A percentile compares a stretch with the other conserved stretches of the same genome.
Conservation (phyloP, 345 rosid genomes). For the Laguncularia racemosa region DNA sequence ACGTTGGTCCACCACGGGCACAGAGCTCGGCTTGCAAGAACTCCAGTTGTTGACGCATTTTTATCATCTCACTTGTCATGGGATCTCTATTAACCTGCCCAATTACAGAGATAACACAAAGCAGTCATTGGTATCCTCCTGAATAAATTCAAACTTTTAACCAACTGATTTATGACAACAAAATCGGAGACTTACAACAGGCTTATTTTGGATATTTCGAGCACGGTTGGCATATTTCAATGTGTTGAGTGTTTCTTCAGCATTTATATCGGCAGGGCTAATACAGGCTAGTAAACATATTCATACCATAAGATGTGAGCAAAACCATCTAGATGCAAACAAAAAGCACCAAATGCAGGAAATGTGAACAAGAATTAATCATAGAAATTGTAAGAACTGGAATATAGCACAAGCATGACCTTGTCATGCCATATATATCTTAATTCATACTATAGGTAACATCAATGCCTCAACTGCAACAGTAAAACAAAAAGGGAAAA, state of each 20-base stretch:
- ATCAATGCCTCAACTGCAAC: too few species aligned
- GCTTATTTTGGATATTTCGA: constrained; percentile 94
- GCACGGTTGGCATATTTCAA: constrained; percentile 99
- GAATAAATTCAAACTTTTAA: background rate
- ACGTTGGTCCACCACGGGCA: constrained; percentile 70
- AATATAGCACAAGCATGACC: too few species aligned
- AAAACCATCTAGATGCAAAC: background rate
- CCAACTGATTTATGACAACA: constrained; percentile 2
- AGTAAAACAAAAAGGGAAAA: too few species aligned
- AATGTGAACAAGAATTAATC: too few species aligned
- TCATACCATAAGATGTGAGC: background rate
- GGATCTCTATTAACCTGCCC: constrained; percentile 91
- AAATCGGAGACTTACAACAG: constrained; percentile 62
- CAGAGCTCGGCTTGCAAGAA: constrained; percentile 95
- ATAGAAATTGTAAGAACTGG: too few species aligned
- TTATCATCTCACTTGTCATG: constrained; percentile 90
- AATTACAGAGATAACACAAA: constrained; percentile 8
- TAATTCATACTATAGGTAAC: too few species aligned
- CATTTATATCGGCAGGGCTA: constrained; percentile 98
- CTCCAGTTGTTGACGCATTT: constrained; percentile 95
- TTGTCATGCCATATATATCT: too few species aligned
- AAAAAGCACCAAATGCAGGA: background rate
- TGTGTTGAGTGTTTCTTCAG: constrained; percentile 96
- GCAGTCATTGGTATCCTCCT: background rate
- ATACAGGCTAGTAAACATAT: constrained; percentile 66